Percentiles rank a stretch among this genome's conserved stretches.
Evolutionary conservation across 345 rosid species (phyloP).

Genomic region (Euphorbia lathyris): DNA sequence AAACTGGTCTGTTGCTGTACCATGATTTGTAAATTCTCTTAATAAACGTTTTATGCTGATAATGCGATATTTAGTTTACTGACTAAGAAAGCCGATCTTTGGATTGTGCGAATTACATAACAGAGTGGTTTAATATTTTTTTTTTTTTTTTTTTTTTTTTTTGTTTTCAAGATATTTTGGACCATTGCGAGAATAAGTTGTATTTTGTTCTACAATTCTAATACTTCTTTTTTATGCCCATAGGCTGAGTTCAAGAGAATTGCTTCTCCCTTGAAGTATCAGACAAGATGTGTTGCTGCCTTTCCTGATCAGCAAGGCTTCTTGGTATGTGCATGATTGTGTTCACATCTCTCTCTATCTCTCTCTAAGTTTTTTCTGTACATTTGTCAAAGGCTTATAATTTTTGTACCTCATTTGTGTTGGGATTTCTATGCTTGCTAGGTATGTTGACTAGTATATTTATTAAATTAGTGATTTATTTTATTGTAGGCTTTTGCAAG

Average conservation of each 20-base stretch:
- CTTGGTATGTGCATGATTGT: conserved; percentile 48
- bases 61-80: background rate
- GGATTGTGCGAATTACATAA: background rate
- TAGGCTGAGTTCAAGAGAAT: conserved; percentile 92
- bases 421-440: background rate
- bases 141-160: too few species aligned
- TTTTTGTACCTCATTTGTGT: background rate
- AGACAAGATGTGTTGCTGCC: conserved; percentile 92
- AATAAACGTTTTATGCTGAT: background rate
- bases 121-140: background rate
- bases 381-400: background rate
- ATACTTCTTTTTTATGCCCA: conserved; percentile 13
- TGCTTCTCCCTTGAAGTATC: conserved; percentile 84
- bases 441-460: background rate
- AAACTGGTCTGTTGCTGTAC: background rate
- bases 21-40: background rate
- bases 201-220: conserved; percentile 2
- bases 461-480: background rate
- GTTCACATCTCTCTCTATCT: background rate
- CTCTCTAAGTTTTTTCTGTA: background rate
- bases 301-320: conserved; percentile 99
- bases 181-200: background rate
- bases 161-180: background rate
- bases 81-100: background rate
- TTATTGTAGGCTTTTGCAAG: background rate